Base-by-base conservation (phyloP, 192 early-diverging fungal genomes). In the Phycomyces nitens region DNA sequence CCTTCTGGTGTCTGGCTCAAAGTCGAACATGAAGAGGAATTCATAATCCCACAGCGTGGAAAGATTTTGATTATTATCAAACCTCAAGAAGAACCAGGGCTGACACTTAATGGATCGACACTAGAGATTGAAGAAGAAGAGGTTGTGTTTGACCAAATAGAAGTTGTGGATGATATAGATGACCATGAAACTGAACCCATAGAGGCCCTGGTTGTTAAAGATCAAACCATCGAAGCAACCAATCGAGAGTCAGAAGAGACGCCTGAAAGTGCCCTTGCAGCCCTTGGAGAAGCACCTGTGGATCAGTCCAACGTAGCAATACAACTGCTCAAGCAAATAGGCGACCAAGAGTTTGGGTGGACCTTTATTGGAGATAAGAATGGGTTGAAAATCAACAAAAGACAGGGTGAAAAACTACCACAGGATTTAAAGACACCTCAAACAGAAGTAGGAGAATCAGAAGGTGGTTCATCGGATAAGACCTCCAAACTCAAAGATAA, bases 21-120 rank as follows among this genome's bases (percentile, higher is more conserved):
- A 12, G 72, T 82, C 29, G 77, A 78, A 27, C 80, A 82, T 24
- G 69, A 69, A 9, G 65, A 74, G 29, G 72, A 68, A 24, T 59
- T 68, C 23, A 72, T 76, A 23, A 68, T 77, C 15, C 80, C 77
- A 16, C 60, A 66, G 40, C 69, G 75, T 15, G 80, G 75, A 41
- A 82, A 73, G 22, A 76, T 79, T 15, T 50, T 82, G 6, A 47
- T 82, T 9, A 65, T 82, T 49, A 78, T 74, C 43, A 72, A 72
- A 42, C 70, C 59, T 1, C 55, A 65, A 23, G 52, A 40, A 9
- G 20, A 47, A 0, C 26, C 44, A 0, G 63, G 64, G 20, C 34
- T 72, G 9, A 58, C 66, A 20, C 64, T 71, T 12, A 56, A 69
- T 58, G 79, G 77, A 1, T 73, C 68, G 9, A 58, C 52, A 1